Evolutionary conservation across 2,329 filamentous ascomycete genomes (phyloP).

Genomic region (Trichoderma hamatum): DNA sequence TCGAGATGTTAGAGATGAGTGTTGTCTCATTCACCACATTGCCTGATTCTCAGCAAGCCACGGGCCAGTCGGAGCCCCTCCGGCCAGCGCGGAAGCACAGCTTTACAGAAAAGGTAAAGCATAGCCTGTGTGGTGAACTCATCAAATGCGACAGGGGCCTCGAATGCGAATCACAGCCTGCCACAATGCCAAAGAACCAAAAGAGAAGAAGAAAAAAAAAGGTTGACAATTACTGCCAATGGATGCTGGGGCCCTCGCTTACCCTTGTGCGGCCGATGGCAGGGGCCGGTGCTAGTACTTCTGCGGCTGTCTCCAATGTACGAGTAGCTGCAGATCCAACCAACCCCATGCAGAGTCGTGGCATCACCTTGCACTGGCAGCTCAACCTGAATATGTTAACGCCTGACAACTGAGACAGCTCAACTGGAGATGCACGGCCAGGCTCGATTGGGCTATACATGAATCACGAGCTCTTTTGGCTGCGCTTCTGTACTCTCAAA

Average conservation of each 20-base stretch:
- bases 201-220: background rate
- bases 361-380: constrained; percentile 10
- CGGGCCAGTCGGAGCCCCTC: constrained; percentile 22
- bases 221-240: background rate
- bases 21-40: background rate
- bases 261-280: constrained; percentile 15
- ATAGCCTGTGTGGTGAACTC: background rate
- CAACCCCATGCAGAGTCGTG: constrained; percentile 12
- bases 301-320: constrained; percentile 2
- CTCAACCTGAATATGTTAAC: background rate
- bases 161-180: constrained; percentile 21
- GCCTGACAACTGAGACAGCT: background rate
- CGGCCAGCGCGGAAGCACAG: background rate
- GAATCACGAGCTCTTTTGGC: background rate
- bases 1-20: background rate
- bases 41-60: background rate
- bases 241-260: constrained; percentile 19
- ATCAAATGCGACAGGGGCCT: background rate
- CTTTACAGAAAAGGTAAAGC: constrained; percentile 9
- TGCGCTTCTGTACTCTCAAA: background rate
- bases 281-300: background rate
- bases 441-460: background rate
- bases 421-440: background rate
- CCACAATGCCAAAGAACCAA: constrained; percentile 12
- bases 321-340: constrained; percentile 17